These are phyloP conservation scores for Epichloe sp. DNA, from an alignment of 2,329 filamentous ascomycete species.

Conservation along the genomic window DNA sequence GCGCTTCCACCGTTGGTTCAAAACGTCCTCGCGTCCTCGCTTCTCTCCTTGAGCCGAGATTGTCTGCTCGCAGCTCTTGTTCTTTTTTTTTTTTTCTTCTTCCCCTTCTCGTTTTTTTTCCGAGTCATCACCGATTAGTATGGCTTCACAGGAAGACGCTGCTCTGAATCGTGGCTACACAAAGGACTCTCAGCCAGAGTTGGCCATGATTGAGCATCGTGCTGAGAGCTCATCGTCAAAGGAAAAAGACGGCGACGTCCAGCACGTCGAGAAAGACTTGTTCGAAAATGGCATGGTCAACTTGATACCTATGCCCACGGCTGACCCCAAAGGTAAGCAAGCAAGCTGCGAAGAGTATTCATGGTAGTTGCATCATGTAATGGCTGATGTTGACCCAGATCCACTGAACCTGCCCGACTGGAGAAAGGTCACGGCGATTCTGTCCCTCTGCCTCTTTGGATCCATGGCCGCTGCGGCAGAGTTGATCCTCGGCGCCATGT, in stretches of 20 bases:
- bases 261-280: background rate
- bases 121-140: background rate
- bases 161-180: no score
- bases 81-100: fast-evolving
- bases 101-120: no score
- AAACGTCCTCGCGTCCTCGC: no score
- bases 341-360: background rate
- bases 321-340: constrained; percentile 1
- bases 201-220: background rate
- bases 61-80: no score
- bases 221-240: background rate
- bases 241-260: background rate
- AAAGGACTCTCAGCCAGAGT: background rate
- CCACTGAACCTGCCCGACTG: constrained; percentile 1
- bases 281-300: constrained; percentile 1
- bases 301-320: constrained; percentile 3
- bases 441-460: constrained; percentile 1
- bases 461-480: constrained; percentile 2
- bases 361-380: no score
- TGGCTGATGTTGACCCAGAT: background rate
- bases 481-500: constrained; percentile 1
- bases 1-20: no score
- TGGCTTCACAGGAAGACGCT: background rate
- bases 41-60: no score
- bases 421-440: background rate